Evolutionary conservation across 2,329 filamentous ascomycete species (phyloP).

Genomic region (Xylariaceae sp.): DNA sequence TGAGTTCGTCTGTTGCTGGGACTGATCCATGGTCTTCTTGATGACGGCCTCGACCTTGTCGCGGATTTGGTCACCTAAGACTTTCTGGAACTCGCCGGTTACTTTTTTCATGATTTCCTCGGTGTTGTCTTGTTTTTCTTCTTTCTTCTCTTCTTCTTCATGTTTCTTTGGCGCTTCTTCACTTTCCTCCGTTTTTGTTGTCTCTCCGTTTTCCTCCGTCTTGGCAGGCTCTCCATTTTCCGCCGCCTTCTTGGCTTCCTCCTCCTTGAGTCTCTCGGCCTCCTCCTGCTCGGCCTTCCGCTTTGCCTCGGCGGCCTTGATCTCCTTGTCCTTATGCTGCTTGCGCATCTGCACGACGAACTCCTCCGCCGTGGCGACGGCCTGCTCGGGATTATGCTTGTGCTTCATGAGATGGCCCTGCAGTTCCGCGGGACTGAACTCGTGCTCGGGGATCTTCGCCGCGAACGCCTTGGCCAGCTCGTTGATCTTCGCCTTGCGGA

Average conservation of each 20-base stretch:
- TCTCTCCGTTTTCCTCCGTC: no score
- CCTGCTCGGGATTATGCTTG: slow-evolving; percentile 47
- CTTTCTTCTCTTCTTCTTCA: slow-evolving; percentile 15
- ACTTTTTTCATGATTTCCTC: slow-evolving; percentile 1
- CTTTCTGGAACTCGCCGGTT: slow-evolving; percentile 3
- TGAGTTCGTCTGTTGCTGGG: not conserved
- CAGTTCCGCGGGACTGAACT: slow-evolving; percentile 57
- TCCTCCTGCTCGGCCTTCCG: slow-evolving; percentile 28
- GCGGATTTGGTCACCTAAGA: not conserved
- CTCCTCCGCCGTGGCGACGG: slow-evolving; percentile 41
- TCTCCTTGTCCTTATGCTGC: slow-evolving; percentile 34
- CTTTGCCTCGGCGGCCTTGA: slow-evolving; percentile 32
- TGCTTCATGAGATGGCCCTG: slow-evolving; percentile 54
- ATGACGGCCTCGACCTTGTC: not conserved
- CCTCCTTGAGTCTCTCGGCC: slow-evolving; percentile 41
- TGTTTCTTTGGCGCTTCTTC: slow-evolving; percentile 5
- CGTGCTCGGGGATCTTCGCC: slow-evolving; percentile 44
- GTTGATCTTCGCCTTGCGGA: slow-evolving; percentile 39
- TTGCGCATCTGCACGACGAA: slow-evolving; percentile 48
- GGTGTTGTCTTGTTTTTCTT: slow-evolving; percentile 5
- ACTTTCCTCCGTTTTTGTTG: no score
- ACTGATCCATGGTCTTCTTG: not conserved
- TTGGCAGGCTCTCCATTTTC: slow-evolving; percentile 11
- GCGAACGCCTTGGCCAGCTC: slow-evolving; percentile 46
- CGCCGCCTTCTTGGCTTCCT: slow-evolving; percentile 35